Percentiles rank a stretch among this genome's conserved stretches.
These are phyloP conservation scores for Pichia insulana DNA, from an alignment of 805 yeast genomes.

Conservation along the genomic window DNA sequence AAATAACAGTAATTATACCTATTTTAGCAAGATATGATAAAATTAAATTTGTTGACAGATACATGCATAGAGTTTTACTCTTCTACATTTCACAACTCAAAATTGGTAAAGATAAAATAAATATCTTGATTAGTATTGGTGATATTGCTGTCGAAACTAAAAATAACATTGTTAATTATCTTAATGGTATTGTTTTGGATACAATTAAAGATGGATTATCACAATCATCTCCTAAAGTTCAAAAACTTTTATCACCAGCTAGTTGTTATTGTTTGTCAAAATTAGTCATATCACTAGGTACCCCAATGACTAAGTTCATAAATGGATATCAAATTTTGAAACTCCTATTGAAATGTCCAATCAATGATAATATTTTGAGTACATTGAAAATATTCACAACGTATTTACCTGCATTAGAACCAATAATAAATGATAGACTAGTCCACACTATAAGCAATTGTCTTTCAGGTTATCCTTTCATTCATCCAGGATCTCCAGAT, in stretches of 20 bases:
- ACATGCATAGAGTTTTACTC: slow-evolving; percentile 69
- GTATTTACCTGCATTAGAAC: slow-evolving; percentile 73
- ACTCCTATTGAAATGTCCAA: slow-evolving; percentile 70
- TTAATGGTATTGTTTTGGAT: slow-evolving; percentile 82
- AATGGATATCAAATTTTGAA: slow-evolving; percentile 69
- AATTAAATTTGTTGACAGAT: slow-evolving; percentile 65
- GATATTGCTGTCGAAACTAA: slow-evolving; percentile 73
- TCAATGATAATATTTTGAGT: slow-evolving; percentile 74
- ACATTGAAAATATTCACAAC: slow-evolving; percentile 59
- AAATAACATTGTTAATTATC: slow-evolving; percentile 75
- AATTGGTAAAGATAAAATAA: slow-evolving; percentile 60
- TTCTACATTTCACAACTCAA: slow-evolving; percentile 73
- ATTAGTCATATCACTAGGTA: slow-evolving; percentile 83
- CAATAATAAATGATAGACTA: slow-evolving; percentile 60
- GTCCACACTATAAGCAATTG: slow-evolving; percentile 65
- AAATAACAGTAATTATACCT: slow-evolving; percentile 79
- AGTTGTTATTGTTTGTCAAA: slow-evolving; percentile 84
- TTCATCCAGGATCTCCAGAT: slow-evolving; percentile 80
- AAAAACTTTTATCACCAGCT: slow-evolving; percentile 75
- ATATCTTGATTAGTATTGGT: slow-evolving; percentile 76
- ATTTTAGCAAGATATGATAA: slow-evolving; percentile 73
- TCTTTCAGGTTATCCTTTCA: slow-evolving; percentile 71
- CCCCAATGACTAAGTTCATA: slow-evolving; percentile 82
- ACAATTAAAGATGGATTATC: slow-evolving; percentile 73
- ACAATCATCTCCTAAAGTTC: slow-evolving; percentile 46